Conservation (phyloP, 768 basidiomycete genomes). For the Boletus insuetus region DNA sequence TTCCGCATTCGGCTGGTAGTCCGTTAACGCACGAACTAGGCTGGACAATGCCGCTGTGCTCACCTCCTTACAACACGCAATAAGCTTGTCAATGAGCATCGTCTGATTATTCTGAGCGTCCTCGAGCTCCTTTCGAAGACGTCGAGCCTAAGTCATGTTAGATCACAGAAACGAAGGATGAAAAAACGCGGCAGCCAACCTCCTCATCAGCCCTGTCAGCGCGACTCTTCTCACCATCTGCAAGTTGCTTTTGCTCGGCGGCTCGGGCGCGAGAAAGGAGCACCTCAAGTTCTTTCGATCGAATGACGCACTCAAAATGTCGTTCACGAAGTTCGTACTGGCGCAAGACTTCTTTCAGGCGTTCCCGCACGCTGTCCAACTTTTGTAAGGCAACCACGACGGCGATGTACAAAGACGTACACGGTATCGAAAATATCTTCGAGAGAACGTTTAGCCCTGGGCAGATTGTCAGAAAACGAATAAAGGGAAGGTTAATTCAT, state of each 20-base stretch:
- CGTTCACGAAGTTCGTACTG: slow-evolving; percentile 89
- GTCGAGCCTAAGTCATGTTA: slow-evolving; percentile 47
- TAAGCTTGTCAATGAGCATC: slow-evolving; percentile 78
- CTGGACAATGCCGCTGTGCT: slow-evolving; percentile 23
- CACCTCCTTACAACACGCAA: slow-evolving; percentile 87
- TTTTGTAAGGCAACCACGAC: background rate
- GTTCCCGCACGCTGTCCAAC: slow-evolving; percentile 66
- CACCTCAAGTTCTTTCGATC: slow-evolving; percentile 89
- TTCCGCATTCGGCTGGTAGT: slow-evolving; percentile 70
- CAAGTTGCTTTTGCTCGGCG: slow-evolving; percentile 82
- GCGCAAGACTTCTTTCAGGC: slow-evolving; percentile 80
- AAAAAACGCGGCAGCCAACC: slow-evolving; percentile 41
- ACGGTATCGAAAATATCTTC: slow-evolving; percentile 85
- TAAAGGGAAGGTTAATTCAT: slow-evolving; percentile 2
- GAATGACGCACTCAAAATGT: slow-evolving; percentile 90
- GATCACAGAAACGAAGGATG: slow-evolving; percentile 1
- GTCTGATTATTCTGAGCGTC: slow-evolving; percentile 78
- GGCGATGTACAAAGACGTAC: slow-evolving; percentile 45
- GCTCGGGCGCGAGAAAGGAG: slow-evolving; percentile 82
- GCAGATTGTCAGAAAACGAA: background rate
- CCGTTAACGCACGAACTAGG: slow-evolving; percentile 11
- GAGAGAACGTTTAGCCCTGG: slow-evolving; percentile 68
- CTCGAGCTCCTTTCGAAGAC: slow-evolving; percentile 73
- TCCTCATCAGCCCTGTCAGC: slow-evolving; percentile 73
- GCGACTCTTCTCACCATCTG: slow-evolving; percentile 68